These are phyloP conservation scores for Meredithiella fracta DNA, from an alignment of 2,329 filamentous ascomycete species.

Conservation along the genomic window DNA sequence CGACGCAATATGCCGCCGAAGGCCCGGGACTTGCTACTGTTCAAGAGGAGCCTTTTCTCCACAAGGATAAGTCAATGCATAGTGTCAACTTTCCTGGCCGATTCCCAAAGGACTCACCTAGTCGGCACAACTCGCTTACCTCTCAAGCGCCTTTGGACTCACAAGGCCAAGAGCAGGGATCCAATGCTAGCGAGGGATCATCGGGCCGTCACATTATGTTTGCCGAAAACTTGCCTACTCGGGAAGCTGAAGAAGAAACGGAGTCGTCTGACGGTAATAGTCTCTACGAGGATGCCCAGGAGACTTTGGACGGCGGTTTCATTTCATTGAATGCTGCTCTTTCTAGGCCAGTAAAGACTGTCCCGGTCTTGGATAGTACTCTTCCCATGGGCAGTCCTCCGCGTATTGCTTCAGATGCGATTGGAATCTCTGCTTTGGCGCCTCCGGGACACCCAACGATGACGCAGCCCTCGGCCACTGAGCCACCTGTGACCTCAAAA, in stretches of 20 bases:
- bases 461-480: slow-evolving; percentile 17
- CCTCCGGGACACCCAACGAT: neutral
- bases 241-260: slow-evolving; percentile 5
- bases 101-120: too few species aligned
- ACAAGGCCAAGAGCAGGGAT: neutral
- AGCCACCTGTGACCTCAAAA: too few species aligned
- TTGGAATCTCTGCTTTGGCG: too few species aligned
- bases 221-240: slow-evolving; percentile 27
- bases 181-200: neutral
- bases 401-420: slow-evolving; percentile 4
- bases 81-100: neutral
- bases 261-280: slow-evolving; percentile 33
- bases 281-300: slow-evolving; percentile 62
- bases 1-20: neutral
- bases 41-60: neutral
- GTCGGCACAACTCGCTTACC: too few species aligned
- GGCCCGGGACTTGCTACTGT: neutral
- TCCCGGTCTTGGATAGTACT: neutral
- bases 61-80: neutral
- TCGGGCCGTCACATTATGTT: neutral
- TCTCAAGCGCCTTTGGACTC: too few species aligned
- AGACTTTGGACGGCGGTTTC: slow-evolving; percentile 56
- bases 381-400: neutral
- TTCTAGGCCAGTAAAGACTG: slow-evolving; percentile 31
- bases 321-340: slow-evolving; percentile 58